Base-by-base conservation (phyloP, 2,329 filamentous ascomycete genomes). In the Geosmithia flava region DNA sequence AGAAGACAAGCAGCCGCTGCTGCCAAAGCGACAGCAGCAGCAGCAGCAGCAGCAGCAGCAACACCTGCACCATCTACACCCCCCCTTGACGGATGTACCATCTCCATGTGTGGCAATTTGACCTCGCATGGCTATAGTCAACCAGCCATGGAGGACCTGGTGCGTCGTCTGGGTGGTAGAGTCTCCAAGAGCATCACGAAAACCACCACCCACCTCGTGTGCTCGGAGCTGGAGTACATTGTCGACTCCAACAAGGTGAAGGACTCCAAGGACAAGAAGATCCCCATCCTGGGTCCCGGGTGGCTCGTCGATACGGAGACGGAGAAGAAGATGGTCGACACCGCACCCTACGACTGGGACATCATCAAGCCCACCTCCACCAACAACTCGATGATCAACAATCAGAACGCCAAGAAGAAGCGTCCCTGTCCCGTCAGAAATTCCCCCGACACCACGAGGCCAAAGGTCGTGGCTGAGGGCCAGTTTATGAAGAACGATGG, bases 41-140 rank as follows among this genome's bases (percentile, higher is more conserved):
- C 57, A 20, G 55, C 46, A 13, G 16, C 46, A 29, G 47, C 39
- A 42, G 42, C 40, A 19, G 49, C 48, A 20, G 39, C 51, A 11
- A 29, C 47, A 40, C 44, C 43, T 23, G 33, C 47, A 40, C 44
- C 43, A 23, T 42, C 46, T 42, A 43, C 50, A 19, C 53, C 51
- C 27, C 63, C 74, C 0, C 63, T 83, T 3, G 61, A 68, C 2
- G 74, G 70, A 4, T 70, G 64, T 54, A 65, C 65, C 6, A 66
- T 87, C 43, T 75, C 72, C 20, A 59, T 84, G 23, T 81, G 76
- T 49, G 83, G 83, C 51, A 74, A 73, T 5, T 81, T 86, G 53
- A 63, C 72, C 1, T 66, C 68, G 6, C 61, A 68, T 23, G 75
- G 70, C 3, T 80, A 85, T 52, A 60, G 61, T 17, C 60, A 85